These are phyloP conservation scores for Leccinum fibrillosum DNA, from an alignment of 768 basidiomycete species.

Conservation along the genomic window DNA sequence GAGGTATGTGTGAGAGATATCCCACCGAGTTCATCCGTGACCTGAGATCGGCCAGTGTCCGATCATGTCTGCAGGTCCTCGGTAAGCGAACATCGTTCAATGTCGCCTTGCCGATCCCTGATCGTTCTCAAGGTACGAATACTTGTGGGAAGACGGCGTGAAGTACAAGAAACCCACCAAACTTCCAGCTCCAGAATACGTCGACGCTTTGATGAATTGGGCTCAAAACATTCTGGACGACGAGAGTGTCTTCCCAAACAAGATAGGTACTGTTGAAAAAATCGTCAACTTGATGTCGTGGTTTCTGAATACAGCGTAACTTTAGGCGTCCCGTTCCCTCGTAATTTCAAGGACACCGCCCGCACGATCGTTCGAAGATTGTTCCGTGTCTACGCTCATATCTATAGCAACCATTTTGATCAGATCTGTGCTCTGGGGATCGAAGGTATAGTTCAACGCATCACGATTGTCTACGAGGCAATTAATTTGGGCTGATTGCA, in stretches of 20 bases:
- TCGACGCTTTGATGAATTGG: conserved; percentile 99
- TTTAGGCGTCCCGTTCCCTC: conserved; percentile 85
- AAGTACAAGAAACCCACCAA: conserved; percentile 90
- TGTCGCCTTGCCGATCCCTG: background rate
- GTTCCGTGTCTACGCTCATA: conserved; percentile 97
- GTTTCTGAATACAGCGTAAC: conserved; percentile 2
- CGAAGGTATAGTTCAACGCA: conserved; percentile 61
- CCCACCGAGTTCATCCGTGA: conserved; percentile 3
- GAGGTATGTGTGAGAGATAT: conserved; percentile 53
- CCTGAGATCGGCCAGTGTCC: conserved; percentile 57
- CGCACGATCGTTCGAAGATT: conserved; percentile 88
- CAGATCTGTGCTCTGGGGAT: conserved; percentile 98
- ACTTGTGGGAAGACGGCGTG: conserved; percentile 90
- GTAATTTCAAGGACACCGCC: conserved; percentile 85
- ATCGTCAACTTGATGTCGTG: conserved; percentile 1
- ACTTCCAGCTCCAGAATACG: conserved; percentile 92
- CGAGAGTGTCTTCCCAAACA: conserved; percentile 88
- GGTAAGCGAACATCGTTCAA: conserved; percentile 44
- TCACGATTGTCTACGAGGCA: background rate
- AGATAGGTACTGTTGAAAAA: conserved; percentile 62
- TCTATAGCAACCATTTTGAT: conserved; percentile 99
- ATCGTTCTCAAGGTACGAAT: conserved; percentile 70
- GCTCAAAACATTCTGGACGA: conserved; percentile 91
- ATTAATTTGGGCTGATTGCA: background rate
- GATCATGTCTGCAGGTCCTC: conserved; percentile 94